Base-by-base conservation (phyloP, 345 rosid genomes). In the Salix suchowensis region DNA sequence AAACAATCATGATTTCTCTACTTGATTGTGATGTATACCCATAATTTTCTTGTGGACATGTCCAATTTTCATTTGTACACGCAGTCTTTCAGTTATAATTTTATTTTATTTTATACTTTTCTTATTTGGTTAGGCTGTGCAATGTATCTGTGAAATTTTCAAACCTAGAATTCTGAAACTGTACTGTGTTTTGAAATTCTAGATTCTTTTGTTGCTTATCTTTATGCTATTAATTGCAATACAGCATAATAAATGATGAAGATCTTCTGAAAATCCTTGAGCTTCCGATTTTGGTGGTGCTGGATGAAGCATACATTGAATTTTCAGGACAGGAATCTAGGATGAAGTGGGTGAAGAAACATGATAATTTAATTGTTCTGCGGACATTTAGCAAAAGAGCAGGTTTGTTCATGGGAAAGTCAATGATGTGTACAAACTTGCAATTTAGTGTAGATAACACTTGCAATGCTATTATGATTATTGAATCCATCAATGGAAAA, bases 381-480 rank as follows among this genome's bases (percentile, higher is more conserved):
- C 89, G 97, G 50, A 95, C 98, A 37, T 95, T 93, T 82, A 95
- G 98, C 91, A 95, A 95, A 82, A 88, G 97, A 90, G 98, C 98
- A 68, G 98, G 98, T 95, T 85, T 70, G 82, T 34, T 65, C 12
- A 6, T 26, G 66, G 28, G 5, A 60, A 60, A 60, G 65, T 60
- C 65, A 46, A 13, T 46, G 14, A 60, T 19, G 52, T 34, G 8
- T 55, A 40, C 13, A 69, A 34, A 37, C 21, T 67, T 72, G 15
- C 70, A 9, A 46, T 52, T 50, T 42, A 54, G 34, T 28, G 26
- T 36, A 36, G 50, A 34, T 30, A 67, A 64, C 21, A 44, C 21
- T 58, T 66, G 54, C 36, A 50, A 67, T 66, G n/a, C 62, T 28
- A 32, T 62, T 62, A n/a, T n/a, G 67, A 73, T 23, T 26, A 26